phyloP scores from a whole-genome alignment of 2,329 filamentous ascomycete species.

The Cladosporium colombiae region DNA sequence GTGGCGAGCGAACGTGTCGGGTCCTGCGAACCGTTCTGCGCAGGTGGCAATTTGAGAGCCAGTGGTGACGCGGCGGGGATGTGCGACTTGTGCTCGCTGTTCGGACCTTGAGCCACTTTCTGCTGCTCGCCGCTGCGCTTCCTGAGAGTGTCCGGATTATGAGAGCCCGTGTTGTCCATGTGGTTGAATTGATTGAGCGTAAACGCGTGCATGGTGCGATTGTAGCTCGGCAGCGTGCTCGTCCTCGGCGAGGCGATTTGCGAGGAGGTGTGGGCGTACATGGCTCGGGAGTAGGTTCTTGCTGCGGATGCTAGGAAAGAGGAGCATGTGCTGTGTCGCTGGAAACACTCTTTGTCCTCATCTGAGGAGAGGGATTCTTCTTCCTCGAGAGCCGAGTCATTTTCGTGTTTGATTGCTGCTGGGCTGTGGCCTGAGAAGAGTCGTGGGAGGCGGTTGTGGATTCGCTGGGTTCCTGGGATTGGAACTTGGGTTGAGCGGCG shows the following conservation, averaged over 20 bases:
- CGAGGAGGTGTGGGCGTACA: slow-evolving; percentile 28
- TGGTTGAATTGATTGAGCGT: slow-evolving; percentile 29
- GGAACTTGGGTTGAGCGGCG: slow-evolving; percentile 8
- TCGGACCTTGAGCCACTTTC: not conserved
- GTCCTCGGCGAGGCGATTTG: slow-evolving; percentile 21
- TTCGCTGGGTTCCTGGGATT: not conserved
- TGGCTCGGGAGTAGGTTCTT: slow-evolving; percentile 26
- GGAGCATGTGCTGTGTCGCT: slow-evolving; percentile 12
- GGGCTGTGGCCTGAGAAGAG: slow-evolving; percentile 21
- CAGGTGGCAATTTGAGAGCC: not conserved
- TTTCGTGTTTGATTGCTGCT: not conserved
- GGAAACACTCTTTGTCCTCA: not conserved
- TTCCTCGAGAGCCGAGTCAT: not conserved
- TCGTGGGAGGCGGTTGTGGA: slow-evolving; percentile 19
- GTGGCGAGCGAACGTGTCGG: slow-evolving; percentile 22
- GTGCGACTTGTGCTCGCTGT: not conserved
- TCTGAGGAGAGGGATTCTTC: slow-evolving; percentile 5
- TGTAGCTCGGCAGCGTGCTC: slow-evolving; percentile 26
- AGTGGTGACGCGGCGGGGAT: not conserved
- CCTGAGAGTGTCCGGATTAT: slow-evolving; percentile 12
- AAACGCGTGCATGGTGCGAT: slow-evolving; percentile 31
- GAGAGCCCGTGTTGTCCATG: slow-evolving; percentile 20
- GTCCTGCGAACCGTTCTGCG: not conserved
- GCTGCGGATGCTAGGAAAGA: slow-evolving; percentile 4
- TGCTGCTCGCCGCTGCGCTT: not conserved